These are phyloP conservation scores for Fusarium virguliforme DNA, from an alignment of 2,329 filamentous ascomycete genomes.

Conservation along the genomic window DNA sequence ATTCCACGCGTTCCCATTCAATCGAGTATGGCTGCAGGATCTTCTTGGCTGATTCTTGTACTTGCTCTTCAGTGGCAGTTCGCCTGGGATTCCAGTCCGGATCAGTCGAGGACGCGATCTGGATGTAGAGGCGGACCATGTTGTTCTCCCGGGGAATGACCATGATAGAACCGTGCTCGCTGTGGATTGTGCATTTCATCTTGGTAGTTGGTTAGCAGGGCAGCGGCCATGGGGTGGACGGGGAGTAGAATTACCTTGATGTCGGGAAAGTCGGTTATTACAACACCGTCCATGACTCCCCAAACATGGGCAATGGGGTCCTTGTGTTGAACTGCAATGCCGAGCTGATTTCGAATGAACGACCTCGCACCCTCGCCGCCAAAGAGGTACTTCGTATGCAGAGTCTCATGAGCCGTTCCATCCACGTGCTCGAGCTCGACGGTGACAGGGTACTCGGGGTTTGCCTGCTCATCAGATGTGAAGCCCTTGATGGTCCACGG, in stretches of 20 bases:
- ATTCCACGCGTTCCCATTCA: slow-evolving; percentile 77
- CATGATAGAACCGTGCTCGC: slow-evolving; percentile 82
- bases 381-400: slow-evolving; percentile 80
- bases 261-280: slow-evolving; percentile 82
- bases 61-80: slow-evolving; percentile 74
- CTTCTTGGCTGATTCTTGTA: slow-evolving; percentile 76
- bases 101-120: slow-evolving; percentile 75
- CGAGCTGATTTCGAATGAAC: slow-evolving; percentile 74
- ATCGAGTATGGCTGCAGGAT: slow-evolving; percentile 79
- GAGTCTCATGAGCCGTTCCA: slow-evolving; percentile 77
- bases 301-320: slow-evolving; percentile 81
- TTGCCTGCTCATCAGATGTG: slow-evolving; percentile 68
- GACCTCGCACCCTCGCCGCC: slow-evolving; percentile 81
- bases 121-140: slow-evolving; percentile 80
- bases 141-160: slow-evolving; percentile 82
- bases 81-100: slow-evolving; percentile 74
- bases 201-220: slow-evolving; percentile 64
- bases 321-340: slow-evolving; percentile 80
- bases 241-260: slow-evolving; percentile 71
- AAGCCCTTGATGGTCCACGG: slow-evolving; percentile 78
- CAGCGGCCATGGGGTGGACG: not conserved
- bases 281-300: slow-evolving; percentile 83
- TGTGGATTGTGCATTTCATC: slow-evolving; percentile 85
- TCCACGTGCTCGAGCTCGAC: slow-evolving; percentile 85
- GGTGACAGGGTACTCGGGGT: slow-evolving; percentile 82